These are phyloP conservation scores for Phytophthora niederhauseri DNA, from an alignment of 352 stramenopile species.

Conservation along the genomic window DNA sequence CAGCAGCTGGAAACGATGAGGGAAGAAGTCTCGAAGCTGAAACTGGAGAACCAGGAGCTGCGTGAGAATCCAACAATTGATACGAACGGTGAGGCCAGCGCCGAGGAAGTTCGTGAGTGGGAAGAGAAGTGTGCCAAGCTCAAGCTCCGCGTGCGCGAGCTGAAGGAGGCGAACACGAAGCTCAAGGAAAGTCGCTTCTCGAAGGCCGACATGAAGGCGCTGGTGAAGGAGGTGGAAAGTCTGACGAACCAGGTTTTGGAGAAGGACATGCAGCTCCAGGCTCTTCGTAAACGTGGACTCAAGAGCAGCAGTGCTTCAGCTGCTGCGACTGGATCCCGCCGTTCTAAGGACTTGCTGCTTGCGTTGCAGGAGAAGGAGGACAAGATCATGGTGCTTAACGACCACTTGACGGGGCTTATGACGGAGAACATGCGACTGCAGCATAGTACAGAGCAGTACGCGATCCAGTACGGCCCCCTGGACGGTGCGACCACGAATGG, in stretches of 20 bases:
- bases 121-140: conserved; percentile 54
- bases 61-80: conserved; percentile 24
- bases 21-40: conserved; percentile 53
- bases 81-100: conserved; percentile 9
- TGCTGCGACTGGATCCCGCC: conserved; percentile 35
- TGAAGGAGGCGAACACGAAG: conserved; percentile 55
- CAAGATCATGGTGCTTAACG: conserved; percentile 86
- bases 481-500: conserved; percentile 15
- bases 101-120: conserved; percentile 32
- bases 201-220: conserved; percentile 50
- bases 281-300: conserved; percentile 32
- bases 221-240: conserved; percentile 57
- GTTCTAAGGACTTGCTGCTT: conserved; percentile 57
- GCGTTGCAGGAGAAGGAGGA: conserved; percentile 67
- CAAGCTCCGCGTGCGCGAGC: conserved; percentile 49
- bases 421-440: conserved; percentile 77
- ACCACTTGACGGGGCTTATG: conserved; percentile 88
- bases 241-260: conserved; percentile 53
- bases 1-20: conserved; percentile 41
- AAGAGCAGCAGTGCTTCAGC: conserved; percentile 21
- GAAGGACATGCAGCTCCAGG: conserved; percentile 57
- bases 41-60: conserved; percentile 58
- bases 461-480: conserved; percentile 42
- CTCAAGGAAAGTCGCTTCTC: conserved; percentile 54
- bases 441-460: conserved; percentile 72